These are phyloP conservation scores for Tetrahymena thermophila DNA, from an alignment of 73 alveolate genomes.

Conservation along the genomic window DNA sequence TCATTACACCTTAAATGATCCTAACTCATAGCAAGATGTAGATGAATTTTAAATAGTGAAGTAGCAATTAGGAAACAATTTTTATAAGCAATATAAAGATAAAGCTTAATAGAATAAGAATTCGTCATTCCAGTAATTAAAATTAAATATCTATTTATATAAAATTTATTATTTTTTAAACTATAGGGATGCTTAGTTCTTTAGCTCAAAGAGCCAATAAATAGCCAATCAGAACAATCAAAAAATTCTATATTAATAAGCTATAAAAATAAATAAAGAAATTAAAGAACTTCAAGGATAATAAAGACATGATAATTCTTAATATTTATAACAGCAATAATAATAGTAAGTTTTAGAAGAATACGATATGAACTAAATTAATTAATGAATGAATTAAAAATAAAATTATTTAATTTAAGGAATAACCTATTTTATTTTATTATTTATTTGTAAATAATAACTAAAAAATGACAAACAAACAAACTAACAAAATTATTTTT, in stretches of 20 bases:
- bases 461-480: too few species aligned
- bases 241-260: not conserved
- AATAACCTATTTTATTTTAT: not conserved
- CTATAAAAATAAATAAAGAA: not conserved
- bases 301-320: not conserved
- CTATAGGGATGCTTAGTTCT: not conserved
- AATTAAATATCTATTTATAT: not conserved
- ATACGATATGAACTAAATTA: not conserved
- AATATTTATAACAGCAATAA: not conserved
- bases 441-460: too few species aligned
- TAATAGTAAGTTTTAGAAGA: not conserved
- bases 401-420: too few species aligned
- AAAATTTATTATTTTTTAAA: not conserved
- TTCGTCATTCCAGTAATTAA: not conserved
- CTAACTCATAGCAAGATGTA: not conserved
- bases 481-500: too few species aligned
- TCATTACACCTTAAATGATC: not conserved
- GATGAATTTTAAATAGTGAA: not conserved
- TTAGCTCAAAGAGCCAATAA: not conserved
- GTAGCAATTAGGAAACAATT: not conserved
- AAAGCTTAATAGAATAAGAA: not conserved
- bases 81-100: not conserved
- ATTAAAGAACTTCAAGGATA: not conserved
- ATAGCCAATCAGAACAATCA: not conserved
- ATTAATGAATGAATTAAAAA: not conserved